Conservation (phyloP, 1,284 basidiomycete species). For the Mycosarcoma mackinlayi region DNA sequence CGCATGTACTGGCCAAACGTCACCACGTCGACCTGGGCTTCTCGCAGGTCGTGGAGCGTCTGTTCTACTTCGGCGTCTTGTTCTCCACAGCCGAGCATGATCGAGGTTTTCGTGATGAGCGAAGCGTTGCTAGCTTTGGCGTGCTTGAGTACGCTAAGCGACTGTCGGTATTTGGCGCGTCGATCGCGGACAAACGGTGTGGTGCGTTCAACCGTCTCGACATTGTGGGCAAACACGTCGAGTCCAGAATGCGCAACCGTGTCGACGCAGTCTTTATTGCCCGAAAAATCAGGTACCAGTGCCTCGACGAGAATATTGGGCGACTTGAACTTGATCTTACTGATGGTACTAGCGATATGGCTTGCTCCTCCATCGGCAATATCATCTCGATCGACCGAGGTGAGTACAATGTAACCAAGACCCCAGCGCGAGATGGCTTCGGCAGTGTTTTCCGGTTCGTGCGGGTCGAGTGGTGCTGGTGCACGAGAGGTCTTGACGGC, state of each 20-base stretch:
- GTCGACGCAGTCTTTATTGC: conserved; percentile 79
- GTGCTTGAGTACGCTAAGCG: conserved; percentile 82
- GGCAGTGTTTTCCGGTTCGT: conserved; percentile 97
- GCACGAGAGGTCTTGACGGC: conserved; percentile 91
- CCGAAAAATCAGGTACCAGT: conserved; percentile 92
- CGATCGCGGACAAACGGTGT: conserved; percentile 96
- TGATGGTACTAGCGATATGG: conserved; percentile 94
- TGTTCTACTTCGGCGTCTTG: conserved; percentile 83
- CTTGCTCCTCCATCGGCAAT: conserved; percentile 88
- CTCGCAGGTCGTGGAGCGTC: conserved; percentile 86
- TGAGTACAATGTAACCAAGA: conserved; percentile 96
- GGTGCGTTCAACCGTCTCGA: conserved; percentile 92
- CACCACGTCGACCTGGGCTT: conserved; percentile 91
- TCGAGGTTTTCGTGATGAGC: conserved; percentile 94
- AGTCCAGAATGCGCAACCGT: conserved; percentile 88
- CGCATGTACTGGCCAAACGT: conserved; percentile 99
- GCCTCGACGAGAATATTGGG: conserved; percentile 97
- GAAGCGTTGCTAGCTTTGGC: conserved; percentile 75
- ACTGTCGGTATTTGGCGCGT: conserved; percentile 90
- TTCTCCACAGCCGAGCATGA: conserved; percentile 99
- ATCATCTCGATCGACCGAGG: conserved; percentile 96
- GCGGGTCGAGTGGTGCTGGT: conserved; percentile 90
- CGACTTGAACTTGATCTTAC: conserved; percentile 92
- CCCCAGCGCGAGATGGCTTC: conserved; percentile 99
- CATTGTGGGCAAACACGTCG: conserved; percentile 97